These are phyloP conservation scores for Eimeria sp. DNA, from an alignment of 169 alveolate species.

Conservation along the genomic window DNA sequence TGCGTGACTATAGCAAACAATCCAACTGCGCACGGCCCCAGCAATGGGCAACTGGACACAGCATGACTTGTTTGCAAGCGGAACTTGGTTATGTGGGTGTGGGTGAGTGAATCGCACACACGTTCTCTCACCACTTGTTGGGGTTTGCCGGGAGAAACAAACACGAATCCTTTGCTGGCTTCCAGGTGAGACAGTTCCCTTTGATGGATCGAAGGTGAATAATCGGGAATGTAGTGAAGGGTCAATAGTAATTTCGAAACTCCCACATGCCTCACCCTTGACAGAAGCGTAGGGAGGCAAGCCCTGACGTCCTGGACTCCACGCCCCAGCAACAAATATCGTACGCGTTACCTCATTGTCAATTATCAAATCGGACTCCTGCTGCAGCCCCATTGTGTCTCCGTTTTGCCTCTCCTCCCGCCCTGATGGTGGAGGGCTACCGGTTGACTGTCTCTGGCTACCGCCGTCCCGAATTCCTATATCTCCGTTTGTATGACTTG, in stretches of 20 bases:
- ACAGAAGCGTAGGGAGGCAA: constrained; percentile 46
- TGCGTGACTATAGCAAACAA: neutral
- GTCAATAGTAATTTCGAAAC: constrained; percentile 50
- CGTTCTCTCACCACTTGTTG: constrained; percentile 30
- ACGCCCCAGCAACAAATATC: constrained; percentile 61
- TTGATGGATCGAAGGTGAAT: constrained; percentile 52
- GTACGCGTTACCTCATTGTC: constrained; percentile 24
- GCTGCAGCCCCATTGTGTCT: neutral
- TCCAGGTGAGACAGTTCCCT: constrained; percentile 51
- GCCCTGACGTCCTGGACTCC: constrained; percentile 69
- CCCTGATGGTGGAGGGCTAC: neutral
- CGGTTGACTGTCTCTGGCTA: neutral
- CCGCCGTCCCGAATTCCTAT: neutral
- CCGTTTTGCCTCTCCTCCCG: constrained; percentile 47
- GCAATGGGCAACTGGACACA: neutral
- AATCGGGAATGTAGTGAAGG: constrained; percentile 29
- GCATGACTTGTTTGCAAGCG: neutral
- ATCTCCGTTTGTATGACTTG: neutral
- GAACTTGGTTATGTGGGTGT: neutral
- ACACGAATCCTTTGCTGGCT: constrained; percentile 44
- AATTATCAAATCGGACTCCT: constrained; percentile 17
- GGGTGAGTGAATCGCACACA: neutral
- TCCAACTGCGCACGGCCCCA: neutral
- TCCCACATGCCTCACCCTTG: constrained; percentile 51
- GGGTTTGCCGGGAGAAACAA: neutral